Evolutionary conservation across 164 flowering plant genomes (phyloP).

Genomic region (Sedum album): DNA sequence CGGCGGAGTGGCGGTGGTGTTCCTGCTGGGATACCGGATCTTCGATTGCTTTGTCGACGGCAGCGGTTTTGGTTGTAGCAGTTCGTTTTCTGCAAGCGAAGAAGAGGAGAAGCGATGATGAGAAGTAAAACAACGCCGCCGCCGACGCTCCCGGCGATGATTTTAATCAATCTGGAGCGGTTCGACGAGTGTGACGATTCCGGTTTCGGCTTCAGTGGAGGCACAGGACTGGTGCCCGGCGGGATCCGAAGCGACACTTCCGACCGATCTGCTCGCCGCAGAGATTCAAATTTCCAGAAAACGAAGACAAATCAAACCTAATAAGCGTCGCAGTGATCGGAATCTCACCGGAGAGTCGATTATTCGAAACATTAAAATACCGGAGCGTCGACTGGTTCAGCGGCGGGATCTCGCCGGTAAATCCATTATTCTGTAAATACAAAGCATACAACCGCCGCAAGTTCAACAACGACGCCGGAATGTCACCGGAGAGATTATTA

Average conservation of each 20-base stretch:
- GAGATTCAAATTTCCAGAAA: constrained; percentile 21
- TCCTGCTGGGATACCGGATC: neutral
- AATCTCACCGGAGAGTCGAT: constrained; percentile 26
- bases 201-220: neutral
- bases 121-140: neutral
- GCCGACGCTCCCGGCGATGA: neutral
- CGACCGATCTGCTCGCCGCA: constrained; percentile 31
- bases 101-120: neutral
- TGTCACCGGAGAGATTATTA: constrained; percentile 24
- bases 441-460: constrained; percentile 15
- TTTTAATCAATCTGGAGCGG: neutral
- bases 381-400: neutral
- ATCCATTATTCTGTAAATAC: constrained; percentile 8
- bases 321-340: constrained; percentile 28
- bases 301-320: constrained; percentile 24
- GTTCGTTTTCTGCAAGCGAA: neutral
- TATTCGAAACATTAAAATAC: constrained; percentile 21
- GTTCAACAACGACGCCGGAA: constrained; percentile 16
- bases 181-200: too few species aligned
- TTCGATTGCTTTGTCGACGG: neutral
- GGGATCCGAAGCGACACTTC: neutral
- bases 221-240: neutral
- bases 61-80: neutral
- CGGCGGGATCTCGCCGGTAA: constrained; percentile 27
- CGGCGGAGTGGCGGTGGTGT: neutral